Evolutionary conservation across 2,329 filamentous ascomycete genomes (phyloP).

Genomic region (Pyricularia sp.): DNA sequence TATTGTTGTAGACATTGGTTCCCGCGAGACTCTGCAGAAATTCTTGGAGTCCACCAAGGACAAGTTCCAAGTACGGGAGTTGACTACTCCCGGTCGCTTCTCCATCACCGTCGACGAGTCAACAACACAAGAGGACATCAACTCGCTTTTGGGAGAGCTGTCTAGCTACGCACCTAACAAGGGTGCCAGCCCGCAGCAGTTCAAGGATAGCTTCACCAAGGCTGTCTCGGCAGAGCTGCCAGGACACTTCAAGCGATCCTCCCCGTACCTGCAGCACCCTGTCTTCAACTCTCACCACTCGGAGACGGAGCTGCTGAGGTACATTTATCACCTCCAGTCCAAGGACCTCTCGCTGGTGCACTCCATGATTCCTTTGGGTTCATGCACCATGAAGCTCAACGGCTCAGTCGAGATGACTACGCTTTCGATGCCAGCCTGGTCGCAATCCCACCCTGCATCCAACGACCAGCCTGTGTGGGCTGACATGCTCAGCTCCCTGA

Average conservation of each 20-base stretch:
- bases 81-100: conserved; percentile 27
- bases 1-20: neutral
- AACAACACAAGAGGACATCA: conserved; percentile 18
- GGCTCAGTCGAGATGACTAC: conserved; percentile 89
- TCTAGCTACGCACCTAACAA: neutral
- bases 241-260: conserved; percentile 56
- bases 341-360: conserved; percentile 91
- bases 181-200: conserved; percentile 3
- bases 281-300: conserved; percentile 95
- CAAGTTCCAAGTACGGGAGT: neutral
- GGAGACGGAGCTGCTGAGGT: conserved; percentile 87
- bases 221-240: conserved; percentile 31
- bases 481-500: conserved; percentile 56
- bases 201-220: conserved; percentile 19
- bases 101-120: conserved; percentile 70
- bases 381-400: conserved; percentile 98
- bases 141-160: conserved; percentile 11
- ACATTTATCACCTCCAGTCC: conserved; percentile 87
- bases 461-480: conserved; percentile 52
- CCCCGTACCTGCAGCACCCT: conserved; percentile 73
- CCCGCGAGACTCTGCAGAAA: neutral
- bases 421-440: conserved; percentile 66
- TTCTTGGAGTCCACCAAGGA: conserved; percentile 20
- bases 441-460: conserved; percentile 71
- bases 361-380: conserved; percentile 95